Conservation (phyloP, 2,329 filamentous ascomycete genomes). For the Penicillium verrucosum region DNA sequence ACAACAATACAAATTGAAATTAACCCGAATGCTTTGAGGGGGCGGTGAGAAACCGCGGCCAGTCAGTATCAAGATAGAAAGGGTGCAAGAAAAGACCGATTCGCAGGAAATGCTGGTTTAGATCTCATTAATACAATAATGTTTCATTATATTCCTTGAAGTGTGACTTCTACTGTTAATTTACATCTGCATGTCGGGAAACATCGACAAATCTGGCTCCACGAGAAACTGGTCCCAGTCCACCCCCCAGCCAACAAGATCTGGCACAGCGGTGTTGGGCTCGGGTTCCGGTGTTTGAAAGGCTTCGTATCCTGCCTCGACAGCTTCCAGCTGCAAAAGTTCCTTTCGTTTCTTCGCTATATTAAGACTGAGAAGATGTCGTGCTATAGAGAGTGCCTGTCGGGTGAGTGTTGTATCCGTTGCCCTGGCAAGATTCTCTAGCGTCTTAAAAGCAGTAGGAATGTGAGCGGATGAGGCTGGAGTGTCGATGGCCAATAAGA, state of each 20-base stretch:
- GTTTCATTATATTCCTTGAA: not conserved
- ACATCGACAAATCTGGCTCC: slow-evolving; percentile 29
- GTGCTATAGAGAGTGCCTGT: slow-evolving; percentile 29
- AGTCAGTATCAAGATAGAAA: not conserved
- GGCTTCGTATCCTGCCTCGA: slow-evolving; percentile 22
- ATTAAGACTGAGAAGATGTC: slow-evolving; percentile 27
- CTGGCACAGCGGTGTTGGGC: slow-evolving; percentile 12
- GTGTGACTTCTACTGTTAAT: not conserved
- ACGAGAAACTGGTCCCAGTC: slow-evolving; percentile 34
- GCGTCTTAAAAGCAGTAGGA: slow-evolving; percentile 20
- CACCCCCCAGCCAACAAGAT: slow-evolving; percentile 20
- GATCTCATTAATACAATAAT: not conserved
- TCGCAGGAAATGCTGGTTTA: not conserved
- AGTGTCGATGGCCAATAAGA: slow-evolving; percentile 30
- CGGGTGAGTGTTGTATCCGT: slow-evolving; percentile 28
- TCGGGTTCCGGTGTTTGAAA: slow-evolving; percentile 14
- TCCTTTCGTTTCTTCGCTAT: slow-evolving; percentile 31
- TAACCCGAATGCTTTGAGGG: too few species aligned
- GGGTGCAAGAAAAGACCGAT: not conserved
- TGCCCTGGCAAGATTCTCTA: slow-evolving; percentile 28
- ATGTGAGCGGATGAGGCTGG: slow-evolving; percentile 21
- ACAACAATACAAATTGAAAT: too few species aligned
- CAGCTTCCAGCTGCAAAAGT: slow-evolving; percentile 27
- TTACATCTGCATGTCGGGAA: slow-evolving; percentile 17
- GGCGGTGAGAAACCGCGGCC: too few species aligned